Base-by-base conservation (phyloP, 352 stramenopile genomes). In the Globisporangium uncinulatum region DNA sequence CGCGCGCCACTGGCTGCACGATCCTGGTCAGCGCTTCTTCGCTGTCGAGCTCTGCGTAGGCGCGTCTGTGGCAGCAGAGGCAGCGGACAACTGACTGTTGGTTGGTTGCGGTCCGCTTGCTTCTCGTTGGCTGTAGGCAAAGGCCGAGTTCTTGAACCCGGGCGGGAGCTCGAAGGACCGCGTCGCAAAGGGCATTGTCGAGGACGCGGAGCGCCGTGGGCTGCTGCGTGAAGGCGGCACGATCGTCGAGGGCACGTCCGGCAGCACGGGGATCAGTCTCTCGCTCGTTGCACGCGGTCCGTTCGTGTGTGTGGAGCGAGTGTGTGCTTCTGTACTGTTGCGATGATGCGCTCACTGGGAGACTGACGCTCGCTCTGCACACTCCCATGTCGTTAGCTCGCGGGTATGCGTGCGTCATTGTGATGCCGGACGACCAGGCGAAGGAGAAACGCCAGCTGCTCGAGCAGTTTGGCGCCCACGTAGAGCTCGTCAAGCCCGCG, bases 361-460 rank as follows among this genome's bases (percentile, higher is more conserved):
- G 29, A 47, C 19, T 24, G 61, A 42, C 39, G 66, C 49, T 67
- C 48, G 20, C 6, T 13, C 10, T 24, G 8, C 47, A 8, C 36
- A 13, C 44, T 61, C 4, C 17, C 48, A 29, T 4, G 24, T 29
- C 24, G 24, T 4, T 29, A 93, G 79, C 95, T n/a, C 82, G 90
- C 45, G 93, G 94, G 39, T 98, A 99, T 70, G 82, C 81, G 21
- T 97, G 93, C 54, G 69, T 98, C 14, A 98, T 99, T 43, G 94
- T 99, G 19, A 96, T 99, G 88, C 97, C 97, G 10, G 96, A 99
- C 65, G 97, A 99, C 67, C 92, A 98, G 71, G 92, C 94, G 1
- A 89, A 87, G 47, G 95, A 99, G 70, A 97, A 97, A 57, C 80
- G 73, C 39, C 64, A 87, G 44, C 62, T 94, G 4, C 63, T 97